Percentiles rank a stretch among this genome's conserved stretches.
Evolutionary conservation across 345 rosid species (phyloP).

Genomic region (Linum tenue): DNA sequence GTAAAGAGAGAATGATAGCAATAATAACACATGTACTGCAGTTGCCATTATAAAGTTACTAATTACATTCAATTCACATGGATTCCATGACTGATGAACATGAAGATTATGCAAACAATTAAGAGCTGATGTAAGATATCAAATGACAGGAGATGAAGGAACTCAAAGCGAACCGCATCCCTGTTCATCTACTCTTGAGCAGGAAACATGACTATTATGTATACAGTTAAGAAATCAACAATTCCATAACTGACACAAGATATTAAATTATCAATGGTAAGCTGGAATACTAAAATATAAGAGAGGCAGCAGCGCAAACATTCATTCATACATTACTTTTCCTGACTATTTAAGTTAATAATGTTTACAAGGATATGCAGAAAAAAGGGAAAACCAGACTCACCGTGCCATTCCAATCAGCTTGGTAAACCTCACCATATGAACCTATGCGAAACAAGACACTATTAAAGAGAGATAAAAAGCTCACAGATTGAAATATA

Average conservation of each 20-base stretch:
- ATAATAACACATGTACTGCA: neutral
- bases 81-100: neutral
- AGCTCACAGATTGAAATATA: neutral
- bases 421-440: conserved; percentile 96
- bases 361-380: neutral
- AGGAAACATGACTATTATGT: too few species aligned
- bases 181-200: too few species aligned
- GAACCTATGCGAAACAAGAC: conserved; percentile 52
- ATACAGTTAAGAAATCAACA: too few species aligned
- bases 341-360: neutral
- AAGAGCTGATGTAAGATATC: too few species aligned
- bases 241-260: too few species aligned
- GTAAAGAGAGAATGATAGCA: neutral
- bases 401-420: conserved; percentile 99
- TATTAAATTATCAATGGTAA: too few species aligned
- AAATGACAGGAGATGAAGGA: too few species aligned
- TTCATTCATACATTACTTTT: too few species aligned
- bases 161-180: too few species aligned
- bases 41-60: neutral
- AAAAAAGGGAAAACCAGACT: conserved; percentile 23
- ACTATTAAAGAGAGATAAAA: neutral
- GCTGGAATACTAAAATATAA: too few species aligned
- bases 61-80: neutral
- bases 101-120: too few species aligned
- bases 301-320: too few species aligned